Evolutionary conservation across 148 eudicot species (phyloP).

Genomic region (Rhododendron vialii): DNA sequence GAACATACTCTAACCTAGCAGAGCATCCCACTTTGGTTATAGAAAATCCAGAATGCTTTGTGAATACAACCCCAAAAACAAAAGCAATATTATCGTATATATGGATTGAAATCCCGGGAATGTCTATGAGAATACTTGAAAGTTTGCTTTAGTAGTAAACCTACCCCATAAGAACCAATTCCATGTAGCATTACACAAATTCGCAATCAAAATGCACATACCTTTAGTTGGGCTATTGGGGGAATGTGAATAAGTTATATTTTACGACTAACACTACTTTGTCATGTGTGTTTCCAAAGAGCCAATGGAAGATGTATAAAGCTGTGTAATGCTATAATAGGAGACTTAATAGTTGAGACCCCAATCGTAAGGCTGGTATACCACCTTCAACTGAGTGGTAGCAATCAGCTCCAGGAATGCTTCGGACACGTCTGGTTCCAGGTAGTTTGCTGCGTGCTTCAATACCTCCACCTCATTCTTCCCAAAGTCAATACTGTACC

Average conservation of each 20-base stretch:
- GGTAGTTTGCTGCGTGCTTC: conserved; percentile 48
- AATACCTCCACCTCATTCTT: conserved; percentile 47
- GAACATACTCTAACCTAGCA: not conserved
- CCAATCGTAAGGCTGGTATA: conserved; percentile 47
- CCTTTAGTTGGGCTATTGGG: not conserved
- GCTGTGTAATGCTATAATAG: not conserved
- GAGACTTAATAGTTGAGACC: conserved; percentile 29
- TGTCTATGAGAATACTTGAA: not conserved
- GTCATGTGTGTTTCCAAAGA: not conserved
- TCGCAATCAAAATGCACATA: not conserved
- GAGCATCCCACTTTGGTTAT: not conserved
- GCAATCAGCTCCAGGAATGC: conserved; percentile 40
- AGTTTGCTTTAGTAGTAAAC: not conserved
- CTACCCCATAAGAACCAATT: not conserved
- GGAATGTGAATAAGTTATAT: not conserved
- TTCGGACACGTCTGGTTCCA: conserved; percentile 28
- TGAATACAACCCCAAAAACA: not conserved
- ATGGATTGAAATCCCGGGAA: not conserved
- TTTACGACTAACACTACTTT: not conserved
- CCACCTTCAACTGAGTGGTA: conserved; percentile 40
- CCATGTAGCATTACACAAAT: not conserved
- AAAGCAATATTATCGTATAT: not conserved
- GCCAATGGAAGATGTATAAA: conserved; percentile 9
- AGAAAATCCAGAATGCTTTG: not conserved
- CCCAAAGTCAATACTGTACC: conserved; percentile 50